Conservation (phyloP, 208 protist genomes). For the Leishmania tarentolae region DNA sequence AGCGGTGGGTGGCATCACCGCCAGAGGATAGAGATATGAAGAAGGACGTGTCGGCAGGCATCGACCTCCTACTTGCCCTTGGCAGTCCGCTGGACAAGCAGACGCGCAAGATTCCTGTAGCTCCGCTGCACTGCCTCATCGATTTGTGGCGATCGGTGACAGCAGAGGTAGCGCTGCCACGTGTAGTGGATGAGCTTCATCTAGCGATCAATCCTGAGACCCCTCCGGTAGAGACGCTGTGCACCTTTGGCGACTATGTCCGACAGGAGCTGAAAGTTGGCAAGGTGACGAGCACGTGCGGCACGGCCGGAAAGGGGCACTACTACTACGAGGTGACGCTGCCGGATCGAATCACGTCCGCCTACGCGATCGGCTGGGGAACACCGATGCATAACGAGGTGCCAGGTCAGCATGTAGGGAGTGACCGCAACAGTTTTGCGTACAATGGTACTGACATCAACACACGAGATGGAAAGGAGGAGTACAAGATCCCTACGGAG, state of each 20-base stretch:
- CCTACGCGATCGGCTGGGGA: conserved; percentile 90
- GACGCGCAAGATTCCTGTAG: conserved; percentile 65
- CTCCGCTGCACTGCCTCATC: conserved; percentile 79
- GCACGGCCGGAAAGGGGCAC: conserved; percentile 39
- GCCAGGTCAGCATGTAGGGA: conserved; percentile 87
- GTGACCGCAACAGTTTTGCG: conserved; percentile 83
- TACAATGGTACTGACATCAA: conserved; percentile 83
- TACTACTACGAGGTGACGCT: conserved; percentile 90
- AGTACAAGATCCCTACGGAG: conserved; percentile 77
- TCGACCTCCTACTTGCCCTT: conserved; percentile 77
- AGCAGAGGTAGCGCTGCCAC: conserved; percentile 54
- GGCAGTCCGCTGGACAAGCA: conserved; percentile 35
- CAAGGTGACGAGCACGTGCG: conserved; percentile 78
- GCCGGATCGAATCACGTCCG: conserved; percentile 63
- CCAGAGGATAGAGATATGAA: conserved; percentile 42
- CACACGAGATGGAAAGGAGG: conserved; percentile 66
- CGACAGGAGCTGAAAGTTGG: conserved; percentile 79
- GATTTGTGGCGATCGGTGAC: conserved; percentile 70
- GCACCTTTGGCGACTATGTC: conserved; percentile 82
- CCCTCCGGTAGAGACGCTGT: conserved; percentile 46
- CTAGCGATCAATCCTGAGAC: conserved; percentile 19
- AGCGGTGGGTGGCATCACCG: conserved; percentile 46
- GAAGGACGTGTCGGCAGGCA: conserved; percentile 77
- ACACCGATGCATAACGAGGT: conserved; percentile 77
- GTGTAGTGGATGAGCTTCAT: conserved; percentile 60